These are phyloP conservation scores for Penicillium herquei DNA, from an alignment of 495 filamentous ascomycete genomes.

Conservation along the genomic window DNA sequence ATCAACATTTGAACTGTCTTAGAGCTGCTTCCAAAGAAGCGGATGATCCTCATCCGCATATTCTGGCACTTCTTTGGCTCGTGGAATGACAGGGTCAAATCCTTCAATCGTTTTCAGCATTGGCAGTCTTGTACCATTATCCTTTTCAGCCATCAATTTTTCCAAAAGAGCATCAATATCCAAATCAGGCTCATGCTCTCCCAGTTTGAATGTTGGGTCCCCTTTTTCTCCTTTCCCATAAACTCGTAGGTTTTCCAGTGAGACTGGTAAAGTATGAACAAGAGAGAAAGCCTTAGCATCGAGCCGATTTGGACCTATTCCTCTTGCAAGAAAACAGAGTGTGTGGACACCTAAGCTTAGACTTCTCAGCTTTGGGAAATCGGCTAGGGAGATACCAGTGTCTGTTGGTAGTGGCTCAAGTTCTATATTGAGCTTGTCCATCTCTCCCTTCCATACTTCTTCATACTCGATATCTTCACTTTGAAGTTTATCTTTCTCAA, in stretches of 20 bases:
- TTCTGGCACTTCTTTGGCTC: not conserved
- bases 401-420: not conserved
- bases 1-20: no score
- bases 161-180: not conserved
- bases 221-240: not conserved
- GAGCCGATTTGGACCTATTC: not conserved
- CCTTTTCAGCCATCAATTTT: not conserved
- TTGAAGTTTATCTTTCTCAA: not conserved
- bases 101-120: not conserved
- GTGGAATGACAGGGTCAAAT: constrained; percentile 1
- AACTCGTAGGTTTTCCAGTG: not conserved
- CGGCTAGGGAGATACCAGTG: not conserved
- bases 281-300: not conserved
- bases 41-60: not conserved
- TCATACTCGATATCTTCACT: constrained; percentile 3
- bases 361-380: constrained; percentile 2
- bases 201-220: not conserved
- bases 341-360: not conserved
- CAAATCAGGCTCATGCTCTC: not conserved
- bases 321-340: constrained; percentile 3
- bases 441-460: not conserved
- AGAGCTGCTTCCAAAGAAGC: not conserved
- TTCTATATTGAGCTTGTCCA: not conserved
- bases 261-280: not conserved
- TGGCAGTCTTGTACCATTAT: not conserved